Conservation (phyloP, 257 asterid genomes). For the Anisodus acutangulus region DNA sequence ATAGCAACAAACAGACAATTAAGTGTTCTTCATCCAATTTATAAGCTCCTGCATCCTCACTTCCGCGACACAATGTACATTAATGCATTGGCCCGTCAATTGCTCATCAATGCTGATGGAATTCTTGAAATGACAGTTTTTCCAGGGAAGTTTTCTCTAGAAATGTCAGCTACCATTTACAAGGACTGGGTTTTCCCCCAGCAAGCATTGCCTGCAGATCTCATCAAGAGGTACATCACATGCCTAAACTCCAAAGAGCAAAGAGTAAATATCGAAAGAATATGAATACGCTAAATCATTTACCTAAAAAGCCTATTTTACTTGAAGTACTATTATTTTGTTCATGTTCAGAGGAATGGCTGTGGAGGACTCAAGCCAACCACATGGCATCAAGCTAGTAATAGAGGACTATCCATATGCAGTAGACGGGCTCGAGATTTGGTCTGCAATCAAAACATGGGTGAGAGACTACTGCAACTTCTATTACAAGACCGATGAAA, state of each 20-base stretch:
- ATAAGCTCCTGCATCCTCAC: slow-evolving; percentile 46
- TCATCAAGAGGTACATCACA: slow-evolving; percentile 41
- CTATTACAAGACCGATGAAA: slow-evolving; percentile 60
- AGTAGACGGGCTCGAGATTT: slow-evolving; percentile 83
- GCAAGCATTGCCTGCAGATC: slow-evolving; percentile 47
- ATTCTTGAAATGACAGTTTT: slow-evolving; percentile 35
- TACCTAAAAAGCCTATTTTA: background rate
- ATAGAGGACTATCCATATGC: slow-evolving; percentile 79
- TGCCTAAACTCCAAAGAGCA: background rate
- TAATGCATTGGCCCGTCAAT: slow-evolving; percentile 45
- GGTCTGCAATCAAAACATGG: slow-evolving; percentile 82
- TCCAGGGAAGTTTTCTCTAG: slow-evolving; percentile 40
- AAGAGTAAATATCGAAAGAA: background rate
- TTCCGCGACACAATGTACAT: slow-evolving; percentile 47
- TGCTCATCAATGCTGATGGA: slow-evolving; percentile 41
- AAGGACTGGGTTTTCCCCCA: slow-evolving; percentile 44
- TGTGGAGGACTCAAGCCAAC: slow-evolving; percentile 58
- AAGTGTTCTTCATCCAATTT: slow-evolving; percentile 44
- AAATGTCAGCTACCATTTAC: slow-evolving; percentile 39
- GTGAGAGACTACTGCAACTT: slow-evolving; percentile 66
- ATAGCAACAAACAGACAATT: slow-evolving; percentile 47
- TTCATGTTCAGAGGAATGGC: slow-evolving; percentile 60
- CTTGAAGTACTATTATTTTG: background rate
- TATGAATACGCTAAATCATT: background rate
- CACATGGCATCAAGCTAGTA: slow-evolving; percentile 65